phyloP scores from a whole-genome alignment of 805 yeast genomes.

The Schwanniomyces pseudopolymorphus region DNA sequence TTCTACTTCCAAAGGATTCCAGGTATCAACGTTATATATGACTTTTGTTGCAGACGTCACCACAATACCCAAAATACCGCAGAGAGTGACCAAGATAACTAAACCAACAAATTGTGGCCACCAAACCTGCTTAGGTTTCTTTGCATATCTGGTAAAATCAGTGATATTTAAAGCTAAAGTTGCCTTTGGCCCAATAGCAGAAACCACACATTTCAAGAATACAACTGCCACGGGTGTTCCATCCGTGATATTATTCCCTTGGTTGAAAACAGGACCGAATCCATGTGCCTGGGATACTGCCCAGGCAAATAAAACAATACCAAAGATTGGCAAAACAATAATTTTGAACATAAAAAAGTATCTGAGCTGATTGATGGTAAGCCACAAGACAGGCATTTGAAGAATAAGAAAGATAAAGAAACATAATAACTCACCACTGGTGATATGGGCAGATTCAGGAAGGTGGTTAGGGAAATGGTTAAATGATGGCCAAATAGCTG shows the following conservation, averaged over 20 bases:
- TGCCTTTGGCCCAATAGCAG: constrained; percentile 34
- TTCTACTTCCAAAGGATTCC: constrained; percentile 45
- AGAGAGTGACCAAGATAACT: constrained; percentile 7
- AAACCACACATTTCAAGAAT: constrained; percentile 20
- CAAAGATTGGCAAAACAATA: constrained; percentile 25
- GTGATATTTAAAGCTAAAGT: constrained; percentile 36
- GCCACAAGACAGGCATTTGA: constrained; percentile 30
- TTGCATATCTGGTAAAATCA: constrained; percentile 40
- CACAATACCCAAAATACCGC: constrained; percentile 21
- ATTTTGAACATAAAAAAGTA: constrained; percentile 32
- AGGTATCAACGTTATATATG: constrained; percentile 40
- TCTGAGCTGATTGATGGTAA: constrained; percentile 32
- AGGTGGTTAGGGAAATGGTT: constrained; percentile 17
- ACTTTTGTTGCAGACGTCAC: constrained; percentile 35
- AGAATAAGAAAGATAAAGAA: constrained; percentile 30
- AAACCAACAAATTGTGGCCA: constrained; percentile 14
- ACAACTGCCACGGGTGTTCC: constrained; percentile 25
- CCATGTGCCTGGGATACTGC: constrained; percentile 23
- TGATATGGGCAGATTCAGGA: constrained; percentile 21
- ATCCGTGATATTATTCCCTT: constrained; percentile 10
- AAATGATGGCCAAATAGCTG: constrained; percentile 26
- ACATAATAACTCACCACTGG: constrained; percentile 26
- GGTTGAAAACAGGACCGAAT: constrained; percentile 12
- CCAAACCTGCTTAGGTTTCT: constrained; percentile 25
- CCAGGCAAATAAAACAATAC: constrained; percentile 28